Evolutionary conservation across 2,329 filamentous ascomycete species (phyloP).

Genomic region (Fusarium robinianum): DNA sequence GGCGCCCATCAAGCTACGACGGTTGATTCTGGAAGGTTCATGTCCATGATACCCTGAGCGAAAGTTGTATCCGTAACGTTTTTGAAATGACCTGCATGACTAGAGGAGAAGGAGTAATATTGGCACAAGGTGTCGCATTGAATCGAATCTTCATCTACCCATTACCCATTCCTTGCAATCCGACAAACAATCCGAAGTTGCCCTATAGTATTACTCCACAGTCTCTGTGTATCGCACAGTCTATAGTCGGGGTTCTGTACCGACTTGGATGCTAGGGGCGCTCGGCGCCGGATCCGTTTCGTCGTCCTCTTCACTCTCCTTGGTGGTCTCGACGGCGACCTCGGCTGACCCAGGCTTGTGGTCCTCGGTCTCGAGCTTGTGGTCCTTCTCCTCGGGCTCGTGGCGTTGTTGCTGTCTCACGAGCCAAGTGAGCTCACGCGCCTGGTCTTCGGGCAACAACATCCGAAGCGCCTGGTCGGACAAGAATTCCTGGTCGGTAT

Average conservation of each 20-base stretch:
- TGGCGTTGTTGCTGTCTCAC: constrained; percentile 38
- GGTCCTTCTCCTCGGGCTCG: constrained; percentile 5
- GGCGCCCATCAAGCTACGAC: constrained; percentile 8
- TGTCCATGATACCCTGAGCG: constrained; percentile 33
- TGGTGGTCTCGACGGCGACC: background rate
- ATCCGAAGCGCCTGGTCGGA: constrained; percentile 52
- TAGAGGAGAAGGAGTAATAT: constrained; percentile 29
- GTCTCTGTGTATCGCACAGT: too few relatives aligned
- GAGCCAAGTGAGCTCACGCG: constrained; percentile 53
- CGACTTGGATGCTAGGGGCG: too few relatives aligned
- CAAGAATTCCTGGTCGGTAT: constrained; percentile 69
- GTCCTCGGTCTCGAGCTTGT: background rate
- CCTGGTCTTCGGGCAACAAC: constrained; percentile 57
- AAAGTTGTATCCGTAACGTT: constrained; percentile 21
- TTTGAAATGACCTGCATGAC: constrained; percentile 32
- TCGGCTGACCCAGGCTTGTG: background rate
- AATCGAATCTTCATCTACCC: constrained; percentile 6
- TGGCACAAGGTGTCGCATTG: too few relatives aligned
- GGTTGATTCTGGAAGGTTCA: constrained; percentile 22
- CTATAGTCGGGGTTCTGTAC: too few relatives aligned
- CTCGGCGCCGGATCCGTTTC: too few relatives aligned
- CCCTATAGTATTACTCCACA: too few relatives aligned
- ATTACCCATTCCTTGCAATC: too few relatives aligned
- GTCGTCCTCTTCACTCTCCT: too few relatives aligned
- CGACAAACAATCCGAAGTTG: too few relatives aligned